These are phyloP conservation scores for Erigeron canadensis DNA, from an alignment of 129 eudicot genomes.

Conservation along the genomic window DNA sequence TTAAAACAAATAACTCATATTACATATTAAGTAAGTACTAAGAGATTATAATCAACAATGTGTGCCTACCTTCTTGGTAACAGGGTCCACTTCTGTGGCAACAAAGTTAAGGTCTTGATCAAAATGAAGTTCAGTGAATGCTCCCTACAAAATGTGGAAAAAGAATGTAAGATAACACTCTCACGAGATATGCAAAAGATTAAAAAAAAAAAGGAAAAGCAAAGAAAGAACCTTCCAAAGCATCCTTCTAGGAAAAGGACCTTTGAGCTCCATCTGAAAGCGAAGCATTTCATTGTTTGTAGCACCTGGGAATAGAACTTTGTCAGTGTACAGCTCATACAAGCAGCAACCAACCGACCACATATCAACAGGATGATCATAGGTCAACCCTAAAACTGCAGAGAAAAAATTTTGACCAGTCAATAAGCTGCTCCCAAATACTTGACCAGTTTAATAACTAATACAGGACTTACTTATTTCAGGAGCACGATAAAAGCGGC, in stretches of 20 bases:
- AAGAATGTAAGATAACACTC: too few species aligned
- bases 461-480: constrained; percentile 75
- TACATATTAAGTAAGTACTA: not conserved
- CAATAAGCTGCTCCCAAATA: constrained; percentile 2
- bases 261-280: constrained; percentile 92
- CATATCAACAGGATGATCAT: constrained; percentile 97
- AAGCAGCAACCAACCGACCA: constrained; percentile 99
- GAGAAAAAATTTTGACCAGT: constrained; percentile 8
- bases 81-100: not conserved
- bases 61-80: not conserved
- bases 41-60: not conserved
- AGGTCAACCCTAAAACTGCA: constrained; percentile 78
- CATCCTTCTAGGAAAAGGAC: constrained; percentile 86
- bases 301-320: constrained; percentile 86
- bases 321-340: constrained; percentile 86
- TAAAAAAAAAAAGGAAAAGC: too few species aligned
- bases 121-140: not conserved
- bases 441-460: not conserved
- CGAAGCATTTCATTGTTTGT: constrained; percentile 98
- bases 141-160: too few species aligned
- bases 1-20: too few species aligned
- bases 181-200: too few species aligned
- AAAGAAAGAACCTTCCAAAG: constrained; percentile 81
- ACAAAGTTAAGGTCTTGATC: not conserved
- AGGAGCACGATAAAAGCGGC: constrained; percentile 99